Evolutionary conservation across 2,329 filamentous ascomycete species (phyloP).

Genomic region (Ceratocystis eucalypticola): DNA sequence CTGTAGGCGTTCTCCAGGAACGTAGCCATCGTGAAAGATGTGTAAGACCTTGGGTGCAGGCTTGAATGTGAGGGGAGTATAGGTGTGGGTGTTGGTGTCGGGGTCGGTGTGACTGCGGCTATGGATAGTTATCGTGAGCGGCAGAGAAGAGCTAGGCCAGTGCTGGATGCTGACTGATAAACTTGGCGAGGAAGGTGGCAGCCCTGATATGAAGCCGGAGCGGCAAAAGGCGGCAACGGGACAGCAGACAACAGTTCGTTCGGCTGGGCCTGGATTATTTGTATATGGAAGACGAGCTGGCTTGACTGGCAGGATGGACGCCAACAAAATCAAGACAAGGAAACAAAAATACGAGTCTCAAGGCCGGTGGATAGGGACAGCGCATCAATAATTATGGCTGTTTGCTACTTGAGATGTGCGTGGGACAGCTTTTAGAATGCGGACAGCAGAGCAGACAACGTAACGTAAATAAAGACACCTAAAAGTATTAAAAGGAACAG

Average conservation of each 20-base stretch:
- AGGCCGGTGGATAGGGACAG: not conserved
- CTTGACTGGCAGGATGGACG: not conserved
- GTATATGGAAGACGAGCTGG: not conserved
- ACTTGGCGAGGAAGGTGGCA: not conserved
- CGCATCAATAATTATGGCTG: not conserved
- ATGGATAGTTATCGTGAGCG: not conserved
- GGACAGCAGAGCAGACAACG: not conserved
- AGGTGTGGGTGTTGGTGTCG: too few species aligned
- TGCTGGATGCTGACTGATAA: not conserved
- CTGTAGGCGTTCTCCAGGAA: conserved; percentile 94
- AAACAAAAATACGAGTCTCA: not conserved
- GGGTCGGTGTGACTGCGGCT: too few species aligned
- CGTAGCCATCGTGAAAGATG: conserved; percentile 61
- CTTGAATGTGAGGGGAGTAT: too few species aligned
- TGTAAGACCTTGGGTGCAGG: too few species aligned
- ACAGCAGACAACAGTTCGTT: not conserved
- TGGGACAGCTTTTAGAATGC: not conserved
- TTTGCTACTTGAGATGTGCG: not conserved
- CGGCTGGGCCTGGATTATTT: not conserved
- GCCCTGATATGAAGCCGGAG: not conserved
- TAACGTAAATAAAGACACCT: conserved; percentile 3
- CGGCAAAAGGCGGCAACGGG: not conserved
- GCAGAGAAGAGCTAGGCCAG: not conserved
- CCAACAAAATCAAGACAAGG: not conserved
- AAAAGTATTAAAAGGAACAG: not conserved